Conservation (phyloP, 129 eudicot genomes). For the Flaveria bidentis region DNA sequence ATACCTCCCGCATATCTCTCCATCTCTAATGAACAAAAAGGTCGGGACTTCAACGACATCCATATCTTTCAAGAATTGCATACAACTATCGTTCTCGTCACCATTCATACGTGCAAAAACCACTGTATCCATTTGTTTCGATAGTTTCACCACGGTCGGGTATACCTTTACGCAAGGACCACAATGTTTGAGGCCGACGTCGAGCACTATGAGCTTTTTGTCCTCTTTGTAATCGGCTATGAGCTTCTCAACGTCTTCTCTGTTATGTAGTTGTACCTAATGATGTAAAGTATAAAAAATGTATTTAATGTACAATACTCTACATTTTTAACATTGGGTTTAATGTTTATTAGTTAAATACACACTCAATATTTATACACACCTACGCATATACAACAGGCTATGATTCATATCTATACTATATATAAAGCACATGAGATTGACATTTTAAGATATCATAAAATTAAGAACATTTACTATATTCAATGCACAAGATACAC, state of each 20-base stretch:
- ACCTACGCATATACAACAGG: too few relatives aligned
- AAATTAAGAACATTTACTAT: too few relatives aligned
- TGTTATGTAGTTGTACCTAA: slow-evolving; percentile 66
- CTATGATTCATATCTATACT: too few relatives aligned
- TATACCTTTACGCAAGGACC: slow-evolving; percentile 98
- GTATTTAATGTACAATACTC: background rate
- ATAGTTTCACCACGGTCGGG: slow-evolving; percentile 89
- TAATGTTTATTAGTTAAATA: background rate
- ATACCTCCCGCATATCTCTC: slow-evolving; percentile 86
- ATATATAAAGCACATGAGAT: too few relatives aligned
- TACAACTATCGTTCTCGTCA: slow-evolving; percentile 90
- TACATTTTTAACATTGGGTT: background rate
- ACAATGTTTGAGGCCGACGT: slow-evolving; percentile 90
- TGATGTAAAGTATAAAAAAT: background rate
- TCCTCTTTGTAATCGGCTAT: slow-evolving; percentile 60
- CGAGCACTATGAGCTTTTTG: slow-evolving; percentile 65
- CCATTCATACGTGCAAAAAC: slow-evolving; percentile 95
- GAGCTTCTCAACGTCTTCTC: slow-evolving; percentile 72
- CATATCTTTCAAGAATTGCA: slow-evolving; percentile 89
- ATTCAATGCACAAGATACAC: too few relatives aligned
- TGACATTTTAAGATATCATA: too few relatives aligned
- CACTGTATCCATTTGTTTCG: slow-evolving; percentile 72
- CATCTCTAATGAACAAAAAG: slow-evolving; percentile 89
- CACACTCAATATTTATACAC: too few relatives aligned
- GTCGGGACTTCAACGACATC: slow-evolving; percentile 90